A percentile compares a stretch with the other conserved stretches of the same genome.
Evolutionary conservation across 73 alveolate species (phyloP).

Genomic region (Paramecium octaurelia): DNA sequence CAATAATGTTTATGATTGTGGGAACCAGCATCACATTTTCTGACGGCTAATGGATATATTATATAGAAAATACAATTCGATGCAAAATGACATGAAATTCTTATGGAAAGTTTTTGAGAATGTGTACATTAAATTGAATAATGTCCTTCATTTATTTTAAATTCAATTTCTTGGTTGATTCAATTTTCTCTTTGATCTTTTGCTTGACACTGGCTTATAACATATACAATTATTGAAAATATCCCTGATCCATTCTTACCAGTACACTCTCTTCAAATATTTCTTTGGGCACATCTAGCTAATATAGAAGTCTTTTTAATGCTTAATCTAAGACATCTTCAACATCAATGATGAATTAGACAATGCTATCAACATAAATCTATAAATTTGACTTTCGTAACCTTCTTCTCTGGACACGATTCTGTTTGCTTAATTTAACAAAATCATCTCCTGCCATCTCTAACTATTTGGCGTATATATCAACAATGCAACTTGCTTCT

Average conservation of each 20-base stretch:
- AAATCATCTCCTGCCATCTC: not conserved
- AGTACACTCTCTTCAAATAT: slow-evolving; percentile 36
- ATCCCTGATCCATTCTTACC: slow-evolving; percentile 15
- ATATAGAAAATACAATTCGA: not conserved
- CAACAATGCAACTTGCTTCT: not conserved
- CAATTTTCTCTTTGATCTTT: slow-evolving; percentile 31
- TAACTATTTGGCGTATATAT: not conserved
- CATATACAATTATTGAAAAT: slow-evolving; percentile 32
- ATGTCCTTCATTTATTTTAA: not conserved
- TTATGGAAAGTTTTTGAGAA: not conserved
- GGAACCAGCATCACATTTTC: slow-evolving; percentile 27
- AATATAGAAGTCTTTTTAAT: not conserved
- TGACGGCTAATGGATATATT: not conserved
- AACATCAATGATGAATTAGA: not conserved
- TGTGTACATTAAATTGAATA: not conserved
- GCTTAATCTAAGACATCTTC: slow-evolving; percentile 30
- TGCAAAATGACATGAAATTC: not conserved
- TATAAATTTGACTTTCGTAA: not conserved
- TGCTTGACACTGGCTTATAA: slow-evolving; percentile 33
- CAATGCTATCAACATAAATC: not conserved
- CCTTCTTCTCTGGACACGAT: not conserved
- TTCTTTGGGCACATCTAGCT: slow-evolving; percentile 30
- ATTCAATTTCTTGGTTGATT: not conserved
- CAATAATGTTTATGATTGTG: not conserved
- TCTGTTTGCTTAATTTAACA: not conserved